Evolutionary conservation across 805 yeast species (phyloP), one percentile per base, ranked within the genome.

Genomic region (Wickerhamiella cacticola): DNA sequence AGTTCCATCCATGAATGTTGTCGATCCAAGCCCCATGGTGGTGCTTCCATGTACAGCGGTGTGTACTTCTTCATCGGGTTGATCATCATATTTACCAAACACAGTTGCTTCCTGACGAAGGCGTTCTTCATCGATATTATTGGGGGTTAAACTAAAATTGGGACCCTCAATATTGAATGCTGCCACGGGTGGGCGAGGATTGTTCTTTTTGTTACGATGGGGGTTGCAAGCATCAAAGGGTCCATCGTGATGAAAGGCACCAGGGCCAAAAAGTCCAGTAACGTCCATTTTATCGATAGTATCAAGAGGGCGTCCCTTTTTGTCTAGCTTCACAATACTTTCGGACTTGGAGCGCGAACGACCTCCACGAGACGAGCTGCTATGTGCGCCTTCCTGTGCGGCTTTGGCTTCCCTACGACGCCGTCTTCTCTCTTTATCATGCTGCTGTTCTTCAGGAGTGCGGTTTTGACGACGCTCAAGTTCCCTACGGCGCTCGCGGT

Each of bases 211-310:
- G 66, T 92, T 92, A 63, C 97, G 79, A 64, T 85, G 95, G 6
- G 98, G 97, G 2, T 94, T 83, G 64, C 97, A 89, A 1, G 98
- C 98, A 63, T 92, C 98, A 63, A 92, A 92, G 13, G 98, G 98
- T 10, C 98, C 98, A 67, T 92, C 98, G 64, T 92, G 97, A 65
- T 92, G 98, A 73, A 92, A 92, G 2, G 94, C 85, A 15, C 86
- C 85, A 43, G 84, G 80, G 22, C 96, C 96, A 62, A 84, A 88
- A 52, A 88, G 73, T 1, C 95, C 96, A 10, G 96, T 88, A 41
- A 89, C 98, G 64, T 92, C 98, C 59, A 92, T 72, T 65, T 84
- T 84, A 68, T 92, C 98, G 56, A 92, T 92, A 3, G 94, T 85
- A 60, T 89, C 98, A 48, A 88, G 79, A 56, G 87, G 83, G 46